Base-by-base conservation (phyloP, 2,329 filamentous ascomycete species). In the Aspergillus caelatus region DNA sequence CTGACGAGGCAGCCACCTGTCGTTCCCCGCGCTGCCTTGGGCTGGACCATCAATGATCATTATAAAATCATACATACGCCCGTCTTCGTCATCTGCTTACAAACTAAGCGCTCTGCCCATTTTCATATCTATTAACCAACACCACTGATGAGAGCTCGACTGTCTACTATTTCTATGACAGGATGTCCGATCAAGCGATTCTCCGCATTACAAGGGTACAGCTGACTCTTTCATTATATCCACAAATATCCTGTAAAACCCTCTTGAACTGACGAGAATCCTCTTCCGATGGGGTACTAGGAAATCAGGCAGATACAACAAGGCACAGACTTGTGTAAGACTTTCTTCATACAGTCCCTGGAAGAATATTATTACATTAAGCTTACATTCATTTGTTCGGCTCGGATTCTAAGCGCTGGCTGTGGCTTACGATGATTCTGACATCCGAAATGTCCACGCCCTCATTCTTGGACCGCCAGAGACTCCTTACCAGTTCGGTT, bases 401-500 rank as follows among this genome's bases (percentile, higher is more conserved):
- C 41, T 55, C 23, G 26, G 12, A 21, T 14, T 26, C n/a, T 19
- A 65, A 94, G 92, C 94, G 34, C 86, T 98, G 67, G 92, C 92
- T 12, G 93, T 97, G 56, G 91, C 92, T 62, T 96, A 91, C 75
- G 86, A 91, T 58, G 95, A 98, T 78, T 85, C 89, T 70, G 93
- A 99, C 77, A 92, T 98, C 65, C 91, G 94, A 61, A 91, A 92
- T 75, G 90, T 98, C 57, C 91, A 89, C 75, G 93, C 94, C 56
- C 79, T 98, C 67, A 94, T 98, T 72, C 88, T 98, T 69, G 95
- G 95, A 0, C 94, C 95, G 28, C 93, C 94, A 68, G 94, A 95
- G 71, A 96, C 94, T 0, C 94, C 94, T 0, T 99, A 99, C 78
- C 94, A 97, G 78, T 97, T 96, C 74, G 95, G 95, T 3, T 97